A percentile compares a stretch with the other conserved stretches of the same genome.
Conservation (phyloP, 2,329 filamentous ascomycete species). For the Stachybotrys chartarum region DNA sequence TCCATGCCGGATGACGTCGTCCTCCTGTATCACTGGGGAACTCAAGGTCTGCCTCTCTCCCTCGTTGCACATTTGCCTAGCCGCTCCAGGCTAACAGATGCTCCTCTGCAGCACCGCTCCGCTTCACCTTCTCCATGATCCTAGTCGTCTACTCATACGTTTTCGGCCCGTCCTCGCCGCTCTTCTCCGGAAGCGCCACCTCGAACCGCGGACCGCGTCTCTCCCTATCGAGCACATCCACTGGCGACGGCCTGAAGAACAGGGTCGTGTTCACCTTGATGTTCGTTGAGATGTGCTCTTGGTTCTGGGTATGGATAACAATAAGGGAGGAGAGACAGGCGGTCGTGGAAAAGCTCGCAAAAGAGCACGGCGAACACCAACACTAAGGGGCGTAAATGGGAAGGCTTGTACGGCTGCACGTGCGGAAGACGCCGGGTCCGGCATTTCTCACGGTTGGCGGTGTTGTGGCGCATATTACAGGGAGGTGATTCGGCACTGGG, state of each 20-base stretch:
- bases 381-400: not conserved
- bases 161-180: conserved; percentile 44
- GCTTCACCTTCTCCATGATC: conserved; percentile 54
- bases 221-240: not conserved
- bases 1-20: conserved; percentile 61
- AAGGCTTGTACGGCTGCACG: not conserved
- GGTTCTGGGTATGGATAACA: conserved; percentile 80
- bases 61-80: conserved; percentile 17
- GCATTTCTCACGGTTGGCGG: too few species aligned
- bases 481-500: too few species aligned
- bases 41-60: conserved; percentile 52
- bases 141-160: conserved; percentile 59
- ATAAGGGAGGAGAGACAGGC: conserved; percentile 56
- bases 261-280: conserved; percentile 77
- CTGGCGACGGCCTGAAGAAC: conserved; percentile 67
- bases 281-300: conserved; percentile 75
- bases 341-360: conserved; percentile 28
- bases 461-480: too few species aligned
- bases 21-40: conserved; percentile 57
- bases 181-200: conserved; percentile 28
- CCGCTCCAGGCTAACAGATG: conserved; percentile 11
- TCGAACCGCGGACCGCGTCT: conserved; percentile 7
- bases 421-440: too few species aligned
- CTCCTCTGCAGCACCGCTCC: conserved; percentile 48
- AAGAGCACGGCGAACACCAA: conserved; percentile 1